Evolutionary conservation across 257 asterid species (phyloP).

Genomic region (Asclepias syriaca): DNA sequence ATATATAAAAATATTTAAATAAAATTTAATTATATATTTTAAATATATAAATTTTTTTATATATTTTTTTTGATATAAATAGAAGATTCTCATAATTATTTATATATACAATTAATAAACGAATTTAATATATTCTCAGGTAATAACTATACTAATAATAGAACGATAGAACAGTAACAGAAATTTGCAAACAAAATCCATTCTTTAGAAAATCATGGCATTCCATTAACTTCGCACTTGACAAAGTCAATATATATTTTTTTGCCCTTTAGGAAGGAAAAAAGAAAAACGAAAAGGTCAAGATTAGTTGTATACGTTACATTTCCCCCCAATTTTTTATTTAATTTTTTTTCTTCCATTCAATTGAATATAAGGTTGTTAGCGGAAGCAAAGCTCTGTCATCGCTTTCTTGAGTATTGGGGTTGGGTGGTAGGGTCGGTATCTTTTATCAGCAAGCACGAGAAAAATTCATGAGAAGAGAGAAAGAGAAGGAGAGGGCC

Average conservation of each 20-base stretch:
- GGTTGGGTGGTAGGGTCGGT: slow-evolving; percentile 15
- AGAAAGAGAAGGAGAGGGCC: slow-evolving; percentile 5
- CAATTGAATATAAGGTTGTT: neutral
- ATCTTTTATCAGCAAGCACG: slow-evolving; percentile 49
- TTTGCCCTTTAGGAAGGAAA: no score
- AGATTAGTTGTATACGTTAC: slow-evolving; percentile 37
- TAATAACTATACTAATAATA: neutral
- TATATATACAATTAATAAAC: no score
- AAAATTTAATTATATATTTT: no score
- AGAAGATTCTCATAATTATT: no score
- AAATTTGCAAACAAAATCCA: no score
- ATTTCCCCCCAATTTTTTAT: neutral
- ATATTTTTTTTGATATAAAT: no score
- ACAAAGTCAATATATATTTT: no score
- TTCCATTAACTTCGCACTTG: no score
- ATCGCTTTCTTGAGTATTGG: neutral
- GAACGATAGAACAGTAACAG: slow-evolving; percentile 13
- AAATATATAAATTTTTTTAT: no score
- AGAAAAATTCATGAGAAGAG: slow-evolving; percentile 35
- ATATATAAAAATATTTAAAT: no score
- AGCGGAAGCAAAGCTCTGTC: neutral
- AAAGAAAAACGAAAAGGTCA: no score
- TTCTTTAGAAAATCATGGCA: no score
- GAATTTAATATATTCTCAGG: neutral
- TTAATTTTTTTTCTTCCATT: neutral